Base-by-base conservation (phyloP, 1,284 basidiomycete genomes). In the Gymnopus androsaceus region DNA sequence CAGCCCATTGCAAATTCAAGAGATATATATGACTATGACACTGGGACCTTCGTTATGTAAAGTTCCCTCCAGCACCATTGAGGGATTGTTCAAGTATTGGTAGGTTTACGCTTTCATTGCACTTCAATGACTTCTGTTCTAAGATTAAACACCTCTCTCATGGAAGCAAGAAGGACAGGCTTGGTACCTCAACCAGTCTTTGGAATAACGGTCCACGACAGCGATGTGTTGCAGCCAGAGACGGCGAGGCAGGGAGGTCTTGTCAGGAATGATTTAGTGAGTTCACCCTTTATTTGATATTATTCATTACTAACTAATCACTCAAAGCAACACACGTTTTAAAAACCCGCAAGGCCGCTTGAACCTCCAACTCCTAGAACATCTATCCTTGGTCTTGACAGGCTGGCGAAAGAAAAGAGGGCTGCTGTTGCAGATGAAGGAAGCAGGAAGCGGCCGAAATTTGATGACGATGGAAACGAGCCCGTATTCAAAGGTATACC, bases 341-440 rank as follows among this genome's bases (percentile, higher is more conserved):
- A 83, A 52, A 77, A 85, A 64, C 92, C 92, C 0, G 80, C 82
- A 0, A 85, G 81, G 59, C 81, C 87, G 21, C 72, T 90, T 15
- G 87, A 88, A 65, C 87, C 89, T 7, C 83, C 84, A 9, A 88
- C 87, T 14, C 87, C 88, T 3, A 77, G 88, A 34, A 72, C 82
- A 0, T 96, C 94, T 1, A 65, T 92, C 1, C 82, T 97, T 0
- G 94, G 95, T 0, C 77, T 98, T 4, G 95, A 98, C 69, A 82
- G 80, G 31, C 79, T 98, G 2, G 95, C 95, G 0, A 85, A 83
- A 56, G 92, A 95, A 68, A 98, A 97, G 72, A 78, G 91, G 45
- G 84, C 82, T 12, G 83, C 85, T 2, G 79, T 76, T 1, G 76
- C 76, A 0, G 73, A 69, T 48, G 82, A 79, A 25, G 72, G 75